Evolutionary conservation across 192 early-diverging fungal genomes (phyloP).

Genomic region (Helicostylum pulchrum): DNA sequence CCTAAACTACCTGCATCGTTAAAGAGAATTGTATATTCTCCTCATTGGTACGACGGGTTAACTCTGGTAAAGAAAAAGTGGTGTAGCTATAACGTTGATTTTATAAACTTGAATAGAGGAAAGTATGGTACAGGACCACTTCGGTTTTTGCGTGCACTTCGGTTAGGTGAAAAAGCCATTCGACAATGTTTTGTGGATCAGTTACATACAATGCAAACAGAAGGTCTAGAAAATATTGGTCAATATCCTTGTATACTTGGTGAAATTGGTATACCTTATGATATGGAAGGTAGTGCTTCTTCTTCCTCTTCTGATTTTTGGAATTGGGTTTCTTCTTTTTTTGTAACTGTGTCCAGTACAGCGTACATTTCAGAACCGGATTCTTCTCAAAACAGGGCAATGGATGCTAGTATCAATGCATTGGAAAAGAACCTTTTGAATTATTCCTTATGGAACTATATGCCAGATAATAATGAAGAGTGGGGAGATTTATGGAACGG

Average conservation of each 20-base stretch:
- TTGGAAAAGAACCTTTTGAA: slow-evolving; percentile 45
- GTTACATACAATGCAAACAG: slow-evolving; percentile 41
- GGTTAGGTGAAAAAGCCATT: slow-evolving; percentile 52
- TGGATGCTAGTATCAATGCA: slow-evolving; percentile 52
- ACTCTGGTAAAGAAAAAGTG: slow-evolving; percentile 59
- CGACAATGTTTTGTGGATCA: slow-evolving; percentile 50
- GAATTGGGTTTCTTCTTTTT: slow-evolving; percentile 28
- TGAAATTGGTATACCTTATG: slow-evolving; percentile 56
- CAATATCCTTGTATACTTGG: slow-evolving; percentile 46
- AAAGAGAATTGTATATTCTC: slow-evolving; percentile 48
- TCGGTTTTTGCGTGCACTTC: slow-evolving; percentile 43
- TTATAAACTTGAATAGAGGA: slow-evolving; percentile 53
- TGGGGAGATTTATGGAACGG: slow-evolving; percentile 58
- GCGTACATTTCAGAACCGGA: slow-evolving; percentile 18
- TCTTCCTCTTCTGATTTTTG: slow-evolving; percentile 13
- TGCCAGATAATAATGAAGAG: slow-evolving; percentile 45
- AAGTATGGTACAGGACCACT: slow-evolving; percentile 42
- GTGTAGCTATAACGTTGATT: slow-evolving; percentile 55
- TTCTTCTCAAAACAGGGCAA: slow-evolving; percentile 49
- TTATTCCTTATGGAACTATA: slow-evolving; percentile 55
- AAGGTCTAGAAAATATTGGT: slow-evolving; percentile 44
- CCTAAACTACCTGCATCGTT: slow-evolving; percentile 39
- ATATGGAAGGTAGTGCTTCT: slow-evolving; percentile 38
- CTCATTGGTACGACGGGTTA: slow-evolving; percentile 61
- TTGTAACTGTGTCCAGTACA: slow-evolving; percentile 8